Evolutionary conservation across 1,284 basidiomycete species (phyloP).

Genomic region (Microbotryum intermedium): DNA sequence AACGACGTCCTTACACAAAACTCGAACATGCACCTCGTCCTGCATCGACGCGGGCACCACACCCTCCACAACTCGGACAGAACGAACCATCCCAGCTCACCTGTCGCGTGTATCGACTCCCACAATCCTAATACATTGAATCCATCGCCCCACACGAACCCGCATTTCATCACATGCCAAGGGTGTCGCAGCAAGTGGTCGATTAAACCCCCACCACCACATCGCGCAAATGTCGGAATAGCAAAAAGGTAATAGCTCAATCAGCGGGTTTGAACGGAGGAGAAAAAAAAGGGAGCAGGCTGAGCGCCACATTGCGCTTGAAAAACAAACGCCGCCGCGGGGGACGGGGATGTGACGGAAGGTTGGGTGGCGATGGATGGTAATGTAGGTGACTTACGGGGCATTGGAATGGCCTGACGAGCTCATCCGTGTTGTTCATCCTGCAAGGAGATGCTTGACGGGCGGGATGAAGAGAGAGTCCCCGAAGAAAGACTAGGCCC

Average conservation of each 20-base stretch:
- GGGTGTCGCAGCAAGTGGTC: no score
- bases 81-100: not conserved
- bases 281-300: constrained; percentile 3
- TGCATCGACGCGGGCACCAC: not conserved
- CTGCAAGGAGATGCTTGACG: no score
- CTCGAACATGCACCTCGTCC: not conserved
- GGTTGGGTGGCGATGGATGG: not conserved
- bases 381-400: not conserved
- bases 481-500: no score
- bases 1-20: not conserved
- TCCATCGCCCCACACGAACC: not conserved
- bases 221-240: not conserved
- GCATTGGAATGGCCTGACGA: constrained; percentile 1
- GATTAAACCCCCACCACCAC: no score
- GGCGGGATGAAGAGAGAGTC: no score
- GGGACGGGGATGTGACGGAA: no score
- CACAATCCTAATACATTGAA: constrained; percentile 8
- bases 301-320: no score
- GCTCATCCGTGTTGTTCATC: not conserved
- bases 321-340: no score
- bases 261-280: not conserved
- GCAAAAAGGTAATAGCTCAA: no score
- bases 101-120: constrained; percentile 13
- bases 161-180: no score
- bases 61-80: no score